Evolutionary conservation across 2,329 filamentous ascomycete species (phyloP).

Genomic region (Fonsecaea pugnacius): DNA sequence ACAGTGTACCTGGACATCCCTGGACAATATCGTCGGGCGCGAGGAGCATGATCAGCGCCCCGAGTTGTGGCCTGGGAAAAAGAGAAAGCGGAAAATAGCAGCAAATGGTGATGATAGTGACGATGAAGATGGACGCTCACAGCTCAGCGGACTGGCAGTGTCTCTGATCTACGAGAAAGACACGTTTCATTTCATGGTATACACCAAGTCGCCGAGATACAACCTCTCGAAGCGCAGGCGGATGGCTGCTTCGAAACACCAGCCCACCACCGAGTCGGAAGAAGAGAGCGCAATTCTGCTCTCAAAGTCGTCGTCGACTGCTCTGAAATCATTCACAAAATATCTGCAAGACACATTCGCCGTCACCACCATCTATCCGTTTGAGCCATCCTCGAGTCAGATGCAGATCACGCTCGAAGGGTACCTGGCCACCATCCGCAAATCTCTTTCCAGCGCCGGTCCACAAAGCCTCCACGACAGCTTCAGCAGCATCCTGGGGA

Average conservation of each 20-base stretch:
- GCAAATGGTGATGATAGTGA: not conserved
- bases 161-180: conserved; percentile 31
- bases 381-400: conserved; percentile 13
- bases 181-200: conserved; percentile 30
- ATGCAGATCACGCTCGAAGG: conserved; percentile 23
- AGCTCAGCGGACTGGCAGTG: conserved; percentile 19
- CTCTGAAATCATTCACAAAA: conserved; percentile 20
- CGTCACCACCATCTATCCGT: conserved; percentile 21
- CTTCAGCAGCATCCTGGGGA: conserved; percentile 27
- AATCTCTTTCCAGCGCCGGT: not conserved
- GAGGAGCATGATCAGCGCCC: conserved; percentile 3
- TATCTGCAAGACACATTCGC: conserved; percentile 29
- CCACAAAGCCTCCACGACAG: not conserved
- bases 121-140: not conserved
- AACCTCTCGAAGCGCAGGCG: conserved; percentile 18
- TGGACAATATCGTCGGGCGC: conserved; percentile 4
- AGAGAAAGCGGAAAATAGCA: conserved; percentile 13
- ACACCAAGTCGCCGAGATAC: conserved; percentile 9
- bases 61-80: conserved; percentile 9
- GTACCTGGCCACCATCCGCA: conserved; percentile 23
- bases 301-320: conserved; percentile 23
- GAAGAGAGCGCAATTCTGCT: conserved; percentile 25
- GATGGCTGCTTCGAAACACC: not conserved
- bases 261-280: not conserved
- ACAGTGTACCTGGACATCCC: conserved; percentile 24